Evolutionary conservation across 139 green algal genomes (phyloP), one percentile per base, ranked within the genome.

Genomic region (Coccomyxa sp.): DNA sequence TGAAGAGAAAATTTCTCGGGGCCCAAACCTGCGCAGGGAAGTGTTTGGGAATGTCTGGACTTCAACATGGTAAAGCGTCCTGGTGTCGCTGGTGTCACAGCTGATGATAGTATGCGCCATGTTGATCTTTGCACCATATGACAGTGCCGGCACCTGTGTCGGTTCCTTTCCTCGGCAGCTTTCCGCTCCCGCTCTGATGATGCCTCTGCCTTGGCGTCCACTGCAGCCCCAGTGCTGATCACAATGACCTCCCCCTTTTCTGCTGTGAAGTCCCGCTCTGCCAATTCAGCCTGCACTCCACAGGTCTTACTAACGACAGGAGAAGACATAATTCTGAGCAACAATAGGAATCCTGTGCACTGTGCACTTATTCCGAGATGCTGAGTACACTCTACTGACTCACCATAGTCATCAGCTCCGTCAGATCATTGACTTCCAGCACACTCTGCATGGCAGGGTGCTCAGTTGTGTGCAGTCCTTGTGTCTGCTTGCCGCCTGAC

Each of bases 351-450:
- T n/a, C 38, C 3, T 51, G 38, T 51, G 7, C 38, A 51, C 38
- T 51, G 38, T 51, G 38, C 38, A 51, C 38, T 51, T 7, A 11
- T 11, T 51, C 38, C 3, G 38, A 51, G 38, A 51, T 51, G 3
- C 38, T 51, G 3, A 51, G n/a, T 51, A 7, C 38, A 51, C 38
- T 14, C 10, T 21, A 14, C 11, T 28, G 23, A 59, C 57, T 17
- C 57, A 96, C 95, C 92, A 98, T 97, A 32, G 85, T 90, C 90
- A 99, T 95, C 27, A 99, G 87, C 86, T 98, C 96, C 10, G 95
- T 94, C 79, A 99, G 88, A 81, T 99, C 96, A 79, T 94, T 96
- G 1, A 87, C 84, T 76, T 98, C 95, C 17, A 99, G 83, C 17
- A 98, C 90, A 25, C 89, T 95, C 83, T 96, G 91, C 85, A 98